These are phyloP conservation scores for Cyclotella choctawhatcheeana DNA, from an alignment of 108 stramenopile species.

Conservation along the genomic window DNA sequence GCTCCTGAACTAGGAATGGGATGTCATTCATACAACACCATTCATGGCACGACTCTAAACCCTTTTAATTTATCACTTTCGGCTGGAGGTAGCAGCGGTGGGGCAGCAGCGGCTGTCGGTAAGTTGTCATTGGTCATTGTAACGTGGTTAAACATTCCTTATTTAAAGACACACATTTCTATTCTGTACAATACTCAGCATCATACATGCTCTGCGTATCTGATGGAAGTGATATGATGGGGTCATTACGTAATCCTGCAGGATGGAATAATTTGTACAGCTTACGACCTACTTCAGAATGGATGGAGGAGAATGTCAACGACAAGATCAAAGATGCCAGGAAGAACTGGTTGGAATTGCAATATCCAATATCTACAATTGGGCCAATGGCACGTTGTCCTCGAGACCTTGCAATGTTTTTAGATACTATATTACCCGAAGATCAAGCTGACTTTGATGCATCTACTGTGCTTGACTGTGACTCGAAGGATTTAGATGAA, in stretches of 20 bases:
- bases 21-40: conserved; percentile 57
- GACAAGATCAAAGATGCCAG: neutral
- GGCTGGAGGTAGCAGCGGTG: conserved; percentile 67
- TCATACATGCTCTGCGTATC: conserved; percentile 52
- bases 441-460: conserved; percentile 45
- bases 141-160: too few relatives aligned
- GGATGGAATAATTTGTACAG: conserved; percentile 70
- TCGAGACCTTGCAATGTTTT: conserved; percentile 50
- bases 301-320: conserved; percentile 36
- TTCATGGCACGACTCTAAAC: conserved; percentile 58
- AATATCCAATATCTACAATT: conserved; percentile 56
- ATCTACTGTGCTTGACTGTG: conserved; percentile 14
- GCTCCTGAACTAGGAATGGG: conserved; percentile 31
- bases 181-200: too few relatives aligned
- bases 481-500: neutral
- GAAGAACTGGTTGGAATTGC: conserved; percentile 1
- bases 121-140: too few relatives aligned
- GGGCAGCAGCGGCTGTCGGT: conserved; percentile 62
- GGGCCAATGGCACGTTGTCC: conserved; percentile 69
- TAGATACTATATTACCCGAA: conserved; percentile 53
- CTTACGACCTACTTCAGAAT: conserved; percentile 59
- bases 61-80: conserved; percentile 42
- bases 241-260: conserved; percentile 62
- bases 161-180: too few relatives aligned
- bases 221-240: conserved; percentile 73